A percentile compares a stretch with the other conserved stretches of the same genome.
These are phyloP conservation scores for Erythrophleum ivorense DNA, from an alignment of 331 rosid genomes.

Conservation along the genomic window DNA sequence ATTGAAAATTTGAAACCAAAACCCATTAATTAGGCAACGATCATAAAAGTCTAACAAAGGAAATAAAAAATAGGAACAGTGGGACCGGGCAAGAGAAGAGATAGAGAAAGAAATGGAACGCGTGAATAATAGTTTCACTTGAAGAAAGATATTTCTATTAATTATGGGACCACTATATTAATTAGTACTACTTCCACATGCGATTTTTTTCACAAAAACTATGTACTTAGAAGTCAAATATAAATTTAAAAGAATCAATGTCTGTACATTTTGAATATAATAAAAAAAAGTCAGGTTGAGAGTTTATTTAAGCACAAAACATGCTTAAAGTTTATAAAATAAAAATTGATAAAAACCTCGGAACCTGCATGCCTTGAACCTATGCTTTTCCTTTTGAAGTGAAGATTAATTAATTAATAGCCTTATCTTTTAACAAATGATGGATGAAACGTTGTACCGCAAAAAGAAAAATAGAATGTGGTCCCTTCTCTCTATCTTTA, in stretches of 20 bases:
- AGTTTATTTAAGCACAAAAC: no score
- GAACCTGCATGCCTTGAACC: conserved; percentile 36
- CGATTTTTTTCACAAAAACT: no score
- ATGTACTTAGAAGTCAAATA: background rate
- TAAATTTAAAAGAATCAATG: background rate
- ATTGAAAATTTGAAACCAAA: background rate
- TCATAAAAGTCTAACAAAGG: background rate
- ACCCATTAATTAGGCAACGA: background rate
- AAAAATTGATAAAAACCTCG: background rate
- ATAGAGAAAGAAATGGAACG: no score
- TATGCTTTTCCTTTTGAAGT: conserved; percentile 24
- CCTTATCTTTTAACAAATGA: conserved; percentile 12
- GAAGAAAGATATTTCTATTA: no score
- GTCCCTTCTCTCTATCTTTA: background rate
- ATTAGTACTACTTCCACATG: no score
- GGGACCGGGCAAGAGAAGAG: no score
- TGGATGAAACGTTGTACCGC: conserved; percentile 32
- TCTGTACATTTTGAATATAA: no score
- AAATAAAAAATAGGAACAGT: no score
- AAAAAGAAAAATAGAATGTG: background rate
- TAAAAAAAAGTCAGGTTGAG: no score
- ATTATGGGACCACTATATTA: no score
- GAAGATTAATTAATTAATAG: conserved; percentile 4
- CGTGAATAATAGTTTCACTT: no score
- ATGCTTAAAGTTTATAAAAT: no score